Evolutionary conservation across 352 stramenopile species (phyloP).

Genomic region (Phytophthora uliginosa): DNA sequence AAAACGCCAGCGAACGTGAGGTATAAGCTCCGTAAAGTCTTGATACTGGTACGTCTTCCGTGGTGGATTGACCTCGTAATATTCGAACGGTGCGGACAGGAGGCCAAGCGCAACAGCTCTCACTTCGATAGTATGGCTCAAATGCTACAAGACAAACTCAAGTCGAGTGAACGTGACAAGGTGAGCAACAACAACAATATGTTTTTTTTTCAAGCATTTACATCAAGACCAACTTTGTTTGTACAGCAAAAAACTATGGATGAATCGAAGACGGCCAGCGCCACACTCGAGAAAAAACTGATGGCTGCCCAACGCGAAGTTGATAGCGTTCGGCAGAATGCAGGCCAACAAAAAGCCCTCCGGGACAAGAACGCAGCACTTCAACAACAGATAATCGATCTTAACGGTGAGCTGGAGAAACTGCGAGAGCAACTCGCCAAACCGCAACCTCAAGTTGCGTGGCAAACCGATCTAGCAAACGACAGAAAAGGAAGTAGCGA

Average conservation of each 20-base stretch:
- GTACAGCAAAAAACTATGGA: conserved; percentile 40
- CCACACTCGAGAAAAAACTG: conserved; percentile 33
- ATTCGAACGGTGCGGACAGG: conserved; percentile 6
- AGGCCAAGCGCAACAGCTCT: conserved; percentile 24
- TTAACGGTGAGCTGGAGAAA: conserved; percentile 39
- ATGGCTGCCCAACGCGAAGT: conserved; percentile 22
- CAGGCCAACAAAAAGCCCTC: conserved; percentile 24
- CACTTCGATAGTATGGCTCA: conserved; percentile 30
- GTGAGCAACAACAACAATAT: conserved; percentile 2
- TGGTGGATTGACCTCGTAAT: not conserved
- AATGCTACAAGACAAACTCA: conserved; percentile 14
- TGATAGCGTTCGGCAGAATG: conserved; percentile 19
- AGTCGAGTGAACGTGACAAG: conserved; percentile 29
- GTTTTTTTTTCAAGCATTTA: not conserved
- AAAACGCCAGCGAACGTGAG: conserved; percentile 52
- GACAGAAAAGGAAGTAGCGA: conserved; percentile 4
- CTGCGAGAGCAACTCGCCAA: conserved; percentile 5
- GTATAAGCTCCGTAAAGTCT: conserved; percentile 16
- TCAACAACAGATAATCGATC: conserved; percentile 33
- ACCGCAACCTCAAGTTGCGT: conserved; percentile 14
- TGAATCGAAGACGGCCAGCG: conserved; percentile 42
- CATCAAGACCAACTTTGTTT: not conserved
- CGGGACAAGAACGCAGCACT: conserved; percentile 32
- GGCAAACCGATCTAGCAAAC: conserved; percentile 14
- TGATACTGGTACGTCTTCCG: not conserved